Evolutionary conservation across 371 early-diverging fungal species (phyloP).

Genomic region (Circinella minor): DNA sequence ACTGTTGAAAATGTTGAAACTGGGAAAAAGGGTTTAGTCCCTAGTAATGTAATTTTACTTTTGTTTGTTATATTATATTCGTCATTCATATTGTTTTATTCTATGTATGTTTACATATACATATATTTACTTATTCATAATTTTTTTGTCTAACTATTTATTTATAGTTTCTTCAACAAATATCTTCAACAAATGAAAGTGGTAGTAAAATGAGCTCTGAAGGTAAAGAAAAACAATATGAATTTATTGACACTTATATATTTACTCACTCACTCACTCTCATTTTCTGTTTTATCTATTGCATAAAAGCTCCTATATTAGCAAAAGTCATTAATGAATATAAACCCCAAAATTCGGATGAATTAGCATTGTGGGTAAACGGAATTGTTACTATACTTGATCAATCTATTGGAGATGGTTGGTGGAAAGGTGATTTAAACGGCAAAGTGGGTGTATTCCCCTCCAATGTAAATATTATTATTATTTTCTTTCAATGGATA

Average conservation of each 20-base stretch:
- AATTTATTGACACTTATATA: not conserved
- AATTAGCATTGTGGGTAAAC: conserved; percentile 65
- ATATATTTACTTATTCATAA: no score
- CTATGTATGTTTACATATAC: no score
- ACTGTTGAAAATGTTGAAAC: conserved; percentile 49
- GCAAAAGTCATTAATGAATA: conserved; percentile 67
- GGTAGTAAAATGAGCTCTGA: not conserved
- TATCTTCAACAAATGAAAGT: not conserved
- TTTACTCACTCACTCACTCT: no score
- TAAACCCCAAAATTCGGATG: conserved; percentile 63
- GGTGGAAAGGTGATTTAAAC: conserved; percentile 70
- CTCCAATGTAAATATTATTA: conserved; percentile 42
- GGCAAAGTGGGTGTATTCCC: conserved; percentile 71
- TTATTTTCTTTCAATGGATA: not conserved
- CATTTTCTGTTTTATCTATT: not conserved
- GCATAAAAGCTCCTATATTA: conserved; percentile 19
- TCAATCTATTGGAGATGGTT: conserved; percentile 50
- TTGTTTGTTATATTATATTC: not conserved
- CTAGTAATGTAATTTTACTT: conserved; percentile 54
- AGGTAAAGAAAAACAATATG: not conserved
- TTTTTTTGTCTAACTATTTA: not conserved
- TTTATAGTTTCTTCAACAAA: conserved; percentile 2
- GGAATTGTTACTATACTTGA: conserved; percentile 69
- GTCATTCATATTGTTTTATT: no score
- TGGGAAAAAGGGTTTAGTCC: conserved; percentile 62